Evolutionary conservation across 768 basidiomycete species (phyloP).

Genomic region (Boletus fagicola): DNA sequence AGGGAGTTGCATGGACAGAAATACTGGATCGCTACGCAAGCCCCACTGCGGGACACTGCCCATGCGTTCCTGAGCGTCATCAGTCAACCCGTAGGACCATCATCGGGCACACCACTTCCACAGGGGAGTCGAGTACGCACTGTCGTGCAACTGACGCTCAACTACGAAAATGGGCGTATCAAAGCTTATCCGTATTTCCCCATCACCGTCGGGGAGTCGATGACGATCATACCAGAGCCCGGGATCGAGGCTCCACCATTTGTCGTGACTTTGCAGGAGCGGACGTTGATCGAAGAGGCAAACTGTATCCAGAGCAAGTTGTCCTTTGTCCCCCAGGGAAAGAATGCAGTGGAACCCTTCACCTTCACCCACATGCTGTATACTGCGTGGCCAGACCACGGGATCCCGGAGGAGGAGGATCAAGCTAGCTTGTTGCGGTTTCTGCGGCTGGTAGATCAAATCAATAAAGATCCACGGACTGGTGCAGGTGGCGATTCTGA

Average conservation of each 20-base stretch:
- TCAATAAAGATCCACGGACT: conserved; percentile 48
- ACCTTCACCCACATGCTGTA: conserved; percentile 73
- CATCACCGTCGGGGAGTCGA: conserved; percentile 48
- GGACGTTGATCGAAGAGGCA: conserved; percentile 48
- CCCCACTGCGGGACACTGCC: conserved; percentile 65
- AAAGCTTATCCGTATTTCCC: conserved; percentile 85
- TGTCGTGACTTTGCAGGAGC: conserved; percentile 55
- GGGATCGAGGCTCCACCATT: conserved; percentile 44
- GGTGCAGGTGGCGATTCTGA: conserved; percentile 44
- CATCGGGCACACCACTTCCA: conserved; percentile 26
- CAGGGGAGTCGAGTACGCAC: conserved; percentile 56
- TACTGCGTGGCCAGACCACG: conserved; percentile 81
- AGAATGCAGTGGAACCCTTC: conserved; percentile 34
- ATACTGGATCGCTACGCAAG: conserved; percentile 87
- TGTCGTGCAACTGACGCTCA: conserved; percentile 77
- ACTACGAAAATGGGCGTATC: conserved; percentile 62
- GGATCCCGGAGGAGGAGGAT: conserved; percentile 66
- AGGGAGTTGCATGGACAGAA: conserved; percentile 66
- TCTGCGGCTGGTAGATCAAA: conserved; percentile 57
- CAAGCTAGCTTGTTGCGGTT: conserved; percentile 61
- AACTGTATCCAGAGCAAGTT: conserved; percentile 62
- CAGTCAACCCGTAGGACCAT: conserved; percentile 44
- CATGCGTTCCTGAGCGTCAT: conserved; percentile 78
- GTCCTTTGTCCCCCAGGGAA: conserved; percentile 44
- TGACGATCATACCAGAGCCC: conserved; percentile 45